These are phyloP conservation scores for Alternaria infectoria DNA, from an alignment of 2,329 filamentous ascomycete species.

Conservation along the genomic window DNA sequence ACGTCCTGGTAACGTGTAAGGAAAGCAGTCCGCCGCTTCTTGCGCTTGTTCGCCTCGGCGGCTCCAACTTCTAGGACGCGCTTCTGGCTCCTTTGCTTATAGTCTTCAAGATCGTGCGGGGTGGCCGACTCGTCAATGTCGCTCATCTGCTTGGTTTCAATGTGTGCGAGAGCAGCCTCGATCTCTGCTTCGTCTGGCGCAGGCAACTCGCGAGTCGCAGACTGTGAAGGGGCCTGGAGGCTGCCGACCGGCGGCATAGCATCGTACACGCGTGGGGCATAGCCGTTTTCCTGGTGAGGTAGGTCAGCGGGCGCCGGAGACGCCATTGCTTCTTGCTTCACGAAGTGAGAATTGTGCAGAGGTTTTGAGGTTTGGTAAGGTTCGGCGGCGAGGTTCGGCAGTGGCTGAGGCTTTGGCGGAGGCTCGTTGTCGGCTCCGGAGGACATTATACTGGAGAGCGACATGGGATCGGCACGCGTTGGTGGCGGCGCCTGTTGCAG, in stretches of 20 bases:
- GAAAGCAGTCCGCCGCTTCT: conserved; percentile 66
- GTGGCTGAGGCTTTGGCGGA: conserved; percentile 57
- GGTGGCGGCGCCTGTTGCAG: conserved; percentile 63
- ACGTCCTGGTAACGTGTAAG: conserved; percentile 63
- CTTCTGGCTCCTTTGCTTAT: conserved; percentile 64
- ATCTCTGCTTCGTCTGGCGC: conserved; percentile 67
- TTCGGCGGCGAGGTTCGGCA: conserved; percentile 32
- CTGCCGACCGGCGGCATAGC: conserved; percentile 28
- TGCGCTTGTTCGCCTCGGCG: conserved; percentile 68
- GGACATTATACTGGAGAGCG: conserved; percentile 92
- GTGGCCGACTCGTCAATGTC: conserved; percentile 63
- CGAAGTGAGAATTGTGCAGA: conserved; percentile 29
- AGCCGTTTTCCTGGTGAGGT: conserved; percentile 26
- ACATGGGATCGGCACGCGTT: conserved; percentile 89
- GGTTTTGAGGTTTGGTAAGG: conserved; percentile 29
- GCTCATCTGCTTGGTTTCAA: conserved; percentile 63
- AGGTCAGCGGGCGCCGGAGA: conserved; percentile 38
- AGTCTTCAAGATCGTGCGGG: conserved; percentile 61
- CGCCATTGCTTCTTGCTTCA: conserved; percentile 45
- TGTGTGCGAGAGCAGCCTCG: conserved; percentile 67
- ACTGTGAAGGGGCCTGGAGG: conserved; percentile 20
- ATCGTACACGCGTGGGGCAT: conserved; percentile 29
- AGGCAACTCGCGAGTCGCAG: conserved; percentile 36
- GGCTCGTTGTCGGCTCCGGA: conserved; percentile 79
- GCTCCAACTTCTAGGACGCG: conserved; percentile 71